Base-by-base conservation (phyloP, 106 monocot genomes). In the Ottelia alismoides region DNA sequence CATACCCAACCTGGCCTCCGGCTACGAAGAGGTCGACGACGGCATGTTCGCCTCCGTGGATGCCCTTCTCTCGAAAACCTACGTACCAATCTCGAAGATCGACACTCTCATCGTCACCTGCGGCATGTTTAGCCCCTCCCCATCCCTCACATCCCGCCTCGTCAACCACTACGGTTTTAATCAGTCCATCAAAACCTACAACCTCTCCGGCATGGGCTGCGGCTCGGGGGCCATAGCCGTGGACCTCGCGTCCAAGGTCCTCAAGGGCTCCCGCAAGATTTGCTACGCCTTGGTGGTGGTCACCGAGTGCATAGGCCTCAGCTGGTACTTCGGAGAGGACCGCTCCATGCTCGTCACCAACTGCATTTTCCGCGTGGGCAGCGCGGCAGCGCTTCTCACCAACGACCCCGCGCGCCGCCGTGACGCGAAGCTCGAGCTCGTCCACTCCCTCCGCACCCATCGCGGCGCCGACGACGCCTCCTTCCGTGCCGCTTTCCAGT, bases 201-300 rank as follows among this genome's bases (percentile, higher is more conserved):
- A 75, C 50, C 58, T 69, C 21, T 30, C 52, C 52, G 69, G 75
- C 20, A 75, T 75, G 75, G 75, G 75, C 0, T 75, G 69, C 57
- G 51, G 75, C 28, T 35, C 67, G 29, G 68, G 69, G 20, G 21
- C 19, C 17, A 17, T 69, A 4, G 40, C 58, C 17, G 48, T 69
- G 23, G 69, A 69, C 63, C 26, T 75, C 20, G 69, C 63, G 3
- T 23, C 51, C 11, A 22, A 20, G 50, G 45, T 74, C 32, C 54
- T 75, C 53, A 20, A 23, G 3, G 3, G 30, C 11, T 16, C 30
- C 12, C 32, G 64, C 19, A 22, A 45, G 2, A 19, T 47, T 24
- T 4, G 45, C 1, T 52, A 45, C 19, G 65, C 65, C 11, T 30
- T 72, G 0, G 26, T 72, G 0, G 59, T 72, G 20, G 58, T 45